These are phyloP conservation scores for Melampsora medusae DNA, from an alignment of 1,284 basidiomycete genomes.

Conservation along the genomic window DNA sequence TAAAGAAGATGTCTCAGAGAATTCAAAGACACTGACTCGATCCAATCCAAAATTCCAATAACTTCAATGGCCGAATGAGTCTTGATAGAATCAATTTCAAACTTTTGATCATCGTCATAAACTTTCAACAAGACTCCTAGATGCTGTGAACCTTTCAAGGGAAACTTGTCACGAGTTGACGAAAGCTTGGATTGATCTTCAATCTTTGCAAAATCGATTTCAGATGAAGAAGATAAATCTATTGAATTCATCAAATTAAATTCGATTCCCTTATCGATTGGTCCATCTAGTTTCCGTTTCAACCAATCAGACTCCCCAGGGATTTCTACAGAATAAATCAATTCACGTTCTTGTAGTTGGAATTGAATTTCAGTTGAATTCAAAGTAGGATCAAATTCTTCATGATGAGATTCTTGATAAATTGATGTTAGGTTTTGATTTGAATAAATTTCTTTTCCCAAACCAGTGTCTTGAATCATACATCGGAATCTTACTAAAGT, in stretches of 20 bases:
- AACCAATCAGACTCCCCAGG: constrained; percentile 42
- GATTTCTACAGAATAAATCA: constrained; percentile 35
- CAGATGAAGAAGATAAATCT: neutral
- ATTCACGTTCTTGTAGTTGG: constrained; percentile 26
- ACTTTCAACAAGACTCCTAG: constrained; percentile 32
- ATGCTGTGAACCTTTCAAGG: constrained; percentile 20
- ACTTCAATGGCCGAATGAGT: constrained; percentile 28
- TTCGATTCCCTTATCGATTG: constrained; percentile 25
- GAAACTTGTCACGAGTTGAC: constrained; percentile 34
- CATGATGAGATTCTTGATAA: constrained; percentile 23
- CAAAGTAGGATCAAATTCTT: neutral
- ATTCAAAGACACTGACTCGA: constrained; percentile 20
- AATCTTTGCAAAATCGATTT: neutral
- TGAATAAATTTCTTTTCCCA: constrained; percentile 28
- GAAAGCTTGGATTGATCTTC: constrained; percentile 6
- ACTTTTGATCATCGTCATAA: constrained; percentile 11
- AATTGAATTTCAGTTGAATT: neutral
- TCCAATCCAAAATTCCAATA: constrained; percentile 39
- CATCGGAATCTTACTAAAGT: constrained; percentile 38
- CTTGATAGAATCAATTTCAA: constrained; percentile 13
- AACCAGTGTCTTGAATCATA: constrained; percentile 39
- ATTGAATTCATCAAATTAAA: neutral
- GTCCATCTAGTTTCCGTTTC: constrained; percentile 22
- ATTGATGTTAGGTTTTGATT: constrained; percentile 1
- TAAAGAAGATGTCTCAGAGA: neutral